Evolutionary conservation across 805 yeast genomes (phyloP).

Genomic region (Scheffersomyces stipitis): DNA sequence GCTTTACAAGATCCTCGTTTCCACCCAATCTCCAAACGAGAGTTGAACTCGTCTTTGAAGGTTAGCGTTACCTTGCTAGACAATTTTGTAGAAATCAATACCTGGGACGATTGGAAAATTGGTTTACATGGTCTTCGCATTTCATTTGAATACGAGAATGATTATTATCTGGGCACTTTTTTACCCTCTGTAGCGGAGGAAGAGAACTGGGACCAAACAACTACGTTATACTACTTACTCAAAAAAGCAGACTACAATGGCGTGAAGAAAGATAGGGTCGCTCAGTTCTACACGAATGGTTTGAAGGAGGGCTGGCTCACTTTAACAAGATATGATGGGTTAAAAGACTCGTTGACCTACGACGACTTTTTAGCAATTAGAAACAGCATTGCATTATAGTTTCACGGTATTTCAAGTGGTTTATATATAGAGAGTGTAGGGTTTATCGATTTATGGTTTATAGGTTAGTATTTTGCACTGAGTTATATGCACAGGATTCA

Average conservation of each 20-base stretch:
- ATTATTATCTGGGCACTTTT: constrained; percentile 69
- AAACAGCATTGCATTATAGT: no score
- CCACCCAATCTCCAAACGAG: constrained; percentile 55
- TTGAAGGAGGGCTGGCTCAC: constrained; percentile 33
- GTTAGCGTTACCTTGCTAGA: constrained; percentile 66
- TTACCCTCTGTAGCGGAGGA: constrained; percentile 89
- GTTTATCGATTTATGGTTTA: no score
- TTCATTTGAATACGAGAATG: constrained; percentile 41
- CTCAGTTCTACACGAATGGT: constrained; percentile 27
- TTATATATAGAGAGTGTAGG: no score
- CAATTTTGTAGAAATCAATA: constrained; percentile 52
- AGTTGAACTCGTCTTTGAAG: constrained; percentile 49
- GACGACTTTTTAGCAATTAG: constrained; percentile 19
- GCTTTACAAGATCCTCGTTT: constrained; percentile 83
- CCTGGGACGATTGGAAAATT: constrained; percentile 70
- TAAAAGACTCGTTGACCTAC: constrained; percentile 25
- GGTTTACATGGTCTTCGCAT: constrained; percentile 83
- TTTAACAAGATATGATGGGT: constrained; percentile 37
- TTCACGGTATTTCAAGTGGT: no score
- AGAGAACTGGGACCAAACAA: constrained; percentile 74
- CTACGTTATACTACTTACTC: constrained; percentile 70
- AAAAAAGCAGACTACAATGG: constrained; percentile 61
- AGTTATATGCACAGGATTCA: no score
- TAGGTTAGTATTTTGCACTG: no score
- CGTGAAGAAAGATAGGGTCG: constrained; percentile 1